phyloP scores from a whole-genome alignment of 1,284 basidiomycete species.

The Ceratobasidium sp. region DNA sequence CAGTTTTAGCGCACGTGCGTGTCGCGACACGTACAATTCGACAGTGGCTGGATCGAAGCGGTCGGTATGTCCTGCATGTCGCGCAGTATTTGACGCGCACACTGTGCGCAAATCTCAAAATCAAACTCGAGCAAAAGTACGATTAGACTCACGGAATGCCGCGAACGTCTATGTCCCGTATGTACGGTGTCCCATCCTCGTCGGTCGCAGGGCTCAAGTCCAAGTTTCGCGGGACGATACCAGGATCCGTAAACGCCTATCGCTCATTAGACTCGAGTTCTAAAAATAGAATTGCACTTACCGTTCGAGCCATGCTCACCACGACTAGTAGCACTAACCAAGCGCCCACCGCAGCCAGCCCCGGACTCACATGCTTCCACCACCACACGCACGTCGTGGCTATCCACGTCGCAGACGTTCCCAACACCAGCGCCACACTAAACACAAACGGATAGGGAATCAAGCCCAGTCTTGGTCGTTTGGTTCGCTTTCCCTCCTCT shows the following conservation, averaged over 20 bases:
- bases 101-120: too few relatives aligned
- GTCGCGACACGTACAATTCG: slow-evolving; percentile 68
- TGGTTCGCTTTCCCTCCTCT: background rate
- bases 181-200: slow-evolving; percentile 68
- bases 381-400: slow-evolving; percentile 86
- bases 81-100: slow-evolving; percentile 90
- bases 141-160: slow-evolving; percentile 70
- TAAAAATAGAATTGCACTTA: slow-evolving; percentile 50
- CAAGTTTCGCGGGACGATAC: slow-evolving; percentile 83
- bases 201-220: slow-evolving; percentile 74
- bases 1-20: slow-evolving; percentile 11
- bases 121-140: too few relatives aligned
- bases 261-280: slow-evolving; percentile 41
- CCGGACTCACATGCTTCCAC: slow-evolving; percentile 77
- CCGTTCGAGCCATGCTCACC: slow-evolving; percentile 76
- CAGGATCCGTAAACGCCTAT: slow-evolving; percentile 83
- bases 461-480: slow-evolving; percentile 1
- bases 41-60: slow-evolving; percentile 90
- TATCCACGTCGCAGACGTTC: slow-evolving; percentile 79
- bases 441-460: slow-evolving; percentile 34
- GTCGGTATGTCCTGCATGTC: slow-evolving; percentile 88
- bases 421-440: slow-evolving; percentile 62
- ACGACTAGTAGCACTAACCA: slow-evolving; percentile 81
- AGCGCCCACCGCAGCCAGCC: slow-evolving; percentile 73
- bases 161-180: slow-evolving; percentile 80